phyloP scores from a whole-genome alignment of 2,329 filamentous ascomycete species.

The Fusarium zealandicum region DNA sequence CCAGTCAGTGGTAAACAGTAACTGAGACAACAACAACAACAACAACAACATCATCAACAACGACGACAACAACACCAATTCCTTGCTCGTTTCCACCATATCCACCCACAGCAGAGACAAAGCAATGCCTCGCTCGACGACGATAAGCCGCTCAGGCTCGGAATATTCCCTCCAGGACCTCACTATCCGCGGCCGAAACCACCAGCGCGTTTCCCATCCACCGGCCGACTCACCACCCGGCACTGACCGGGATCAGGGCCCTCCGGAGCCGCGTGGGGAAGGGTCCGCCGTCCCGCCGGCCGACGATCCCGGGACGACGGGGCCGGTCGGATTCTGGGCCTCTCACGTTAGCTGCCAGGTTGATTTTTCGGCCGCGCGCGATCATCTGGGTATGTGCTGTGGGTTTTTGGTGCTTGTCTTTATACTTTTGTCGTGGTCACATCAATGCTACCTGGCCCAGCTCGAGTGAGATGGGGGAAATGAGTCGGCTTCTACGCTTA shows the following conservation, averaged over 20 bases:
- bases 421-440: background rate
- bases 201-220: background rate
- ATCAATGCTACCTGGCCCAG: background rate
- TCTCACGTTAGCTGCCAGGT: constrained; percentile 39
- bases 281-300: constrained; percentile 36
- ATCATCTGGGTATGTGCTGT: constrained; percentile 38
- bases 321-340: constrained; percentile 28
- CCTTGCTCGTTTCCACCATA: too few species aligned
- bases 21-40: too few species aligned
- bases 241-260: constrained; percentile 5
- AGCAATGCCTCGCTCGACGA: constrained; percentile 14
- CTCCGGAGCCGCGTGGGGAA: constrained; percentile 30
- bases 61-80: too few species aligned
- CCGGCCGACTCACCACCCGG: background rate
- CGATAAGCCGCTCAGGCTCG: constrained; percentile 25
- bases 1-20: background rate
- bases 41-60: too few species aligned
- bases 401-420: background rate
- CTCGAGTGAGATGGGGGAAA: background rate
- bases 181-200: background rate
- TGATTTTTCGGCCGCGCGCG: constrained; percentile 32
- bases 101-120: background rate
- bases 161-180: constrained; percentile 37
- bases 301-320: constrained; percentile 7
- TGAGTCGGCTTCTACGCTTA: background rate